These are phyloP conservation scores for Solanum microdontum DNA, from an alignment of 257 asterid genomes.

Conservation along the genomic window DNA sequence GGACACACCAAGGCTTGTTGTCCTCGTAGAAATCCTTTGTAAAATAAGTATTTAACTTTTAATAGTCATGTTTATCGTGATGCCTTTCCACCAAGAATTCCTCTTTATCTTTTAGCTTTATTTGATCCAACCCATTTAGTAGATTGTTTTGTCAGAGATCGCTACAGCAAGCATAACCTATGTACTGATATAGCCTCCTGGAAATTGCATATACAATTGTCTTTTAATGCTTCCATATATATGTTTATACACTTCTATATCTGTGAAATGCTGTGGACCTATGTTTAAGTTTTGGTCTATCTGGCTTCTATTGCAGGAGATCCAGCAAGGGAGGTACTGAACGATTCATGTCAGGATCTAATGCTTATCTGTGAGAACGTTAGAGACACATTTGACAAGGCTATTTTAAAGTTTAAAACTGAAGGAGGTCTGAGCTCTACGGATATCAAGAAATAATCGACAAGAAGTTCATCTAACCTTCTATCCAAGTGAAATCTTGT, in stretches of 20 bases:
- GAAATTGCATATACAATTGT: not conserved
- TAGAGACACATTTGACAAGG: conserved; percentile 50
- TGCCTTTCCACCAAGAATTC: not conserved
- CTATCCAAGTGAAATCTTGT: not conserved
- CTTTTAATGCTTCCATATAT: not conserved
- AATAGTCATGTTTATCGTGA: no score
- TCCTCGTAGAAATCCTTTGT: no score
- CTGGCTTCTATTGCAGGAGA: conserved; percentile 39
- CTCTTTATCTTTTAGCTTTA: not conserved
- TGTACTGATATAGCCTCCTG: not conserved
- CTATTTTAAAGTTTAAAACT: conserved; percentile 44
- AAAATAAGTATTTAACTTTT: no score
- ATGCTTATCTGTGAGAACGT: conserved; percentile 60
- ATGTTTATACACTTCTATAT: not conserved
- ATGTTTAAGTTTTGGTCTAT: not conserved
- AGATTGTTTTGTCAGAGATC: not conserved
- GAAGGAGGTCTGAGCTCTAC: conserved; percentile 11
- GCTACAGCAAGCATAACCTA: not conserved
- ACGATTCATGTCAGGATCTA: conserved; percentile 69
- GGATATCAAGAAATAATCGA: not conserved
- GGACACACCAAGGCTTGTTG: no score
- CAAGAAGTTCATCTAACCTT: not conserved
- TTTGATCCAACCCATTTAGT: not conserved
- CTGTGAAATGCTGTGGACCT: not conserved
- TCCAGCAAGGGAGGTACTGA: conserved; percentile 69